Evolutionary conservation across 768 basidiomycete genomes (phyloP), one percentile per base, ranked within the genome.

Genomic region (Termitomyces heimii): DNA sequence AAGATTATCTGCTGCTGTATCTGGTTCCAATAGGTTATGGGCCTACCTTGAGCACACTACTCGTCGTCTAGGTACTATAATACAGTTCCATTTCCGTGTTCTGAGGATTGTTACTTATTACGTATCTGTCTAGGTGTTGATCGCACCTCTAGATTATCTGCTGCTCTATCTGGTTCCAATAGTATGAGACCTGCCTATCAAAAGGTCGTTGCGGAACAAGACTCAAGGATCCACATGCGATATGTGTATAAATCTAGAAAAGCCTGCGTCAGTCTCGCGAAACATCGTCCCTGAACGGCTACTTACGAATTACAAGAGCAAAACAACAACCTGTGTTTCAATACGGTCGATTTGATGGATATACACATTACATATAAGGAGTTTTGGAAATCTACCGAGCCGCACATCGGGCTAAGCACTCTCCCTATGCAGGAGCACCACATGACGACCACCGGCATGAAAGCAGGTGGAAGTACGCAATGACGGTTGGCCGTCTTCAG

Each of bases 211-310:
- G 29, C 35, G 49, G 8, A 56, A 45, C 45, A 48, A 26, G 9
- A 77, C 78, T 66, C 53, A 81, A 77, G 73, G 48, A 75, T 65
- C 77, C 78, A 80, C 8, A 79, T 74, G 3, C 79, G 73, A 56
- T 70, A 70, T 6, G 77, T 70, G 46, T 81, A 81, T 24, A 79
- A n/a, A 60, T 58, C 78, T 78, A 37, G 16, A 20, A 24, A 48
- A 45, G 51, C 34, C 7, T 14, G 24, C 24, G 52, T 32, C 48
- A 56, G 22, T n/a, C 29, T 18, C 26, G 7, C 20, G 29, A 32
- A 31, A 13, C 47, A n/a, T 34, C 43, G 20, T 51, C 47, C 20
- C 14, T 35, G 51, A 51, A 34, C 16, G 37, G 18, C 43, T 7
- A 67, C 73, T 58, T 56, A 77, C 76, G 69, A n/a, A 70, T 64